A percentile compares a stretch with the other conserved stretches of the same genome.
These are phyloP conservation scores for Crithidia bombi DNA, from an alignment of 208 protist species.

Conservation along the genomic window DNA sequence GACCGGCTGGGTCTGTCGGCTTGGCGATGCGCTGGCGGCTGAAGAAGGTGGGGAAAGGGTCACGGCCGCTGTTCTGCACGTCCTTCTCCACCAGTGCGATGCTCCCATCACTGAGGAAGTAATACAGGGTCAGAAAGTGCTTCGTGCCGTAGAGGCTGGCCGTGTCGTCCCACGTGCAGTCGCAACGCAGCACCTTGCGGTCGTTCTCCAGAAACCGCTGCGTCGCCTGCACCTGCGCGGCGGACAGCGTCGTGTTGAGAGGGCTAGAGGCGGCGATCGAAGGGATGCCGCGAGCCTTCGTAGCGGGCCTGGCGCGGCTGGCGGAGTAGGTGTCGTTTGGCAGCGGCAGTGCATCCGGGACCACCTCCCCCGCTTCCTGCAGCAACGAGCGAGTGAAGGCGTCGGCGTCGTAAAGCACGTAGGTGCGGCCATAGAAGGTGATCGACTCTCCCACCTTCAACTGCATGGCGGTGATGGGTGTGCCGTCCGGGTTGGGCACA, in stretches of 20 bases:
- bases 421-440: constrained; percentile 94
- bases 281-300: constrained; percentile 77
- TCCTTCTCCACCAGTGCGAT: constrained; percentile 95
- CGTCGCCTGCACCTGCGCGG: constrained; percentile 86
- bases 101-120: constrained; percentile 97
- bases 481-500: constrained; percentile 76
- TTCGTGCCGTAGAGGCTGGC: constrained; percentile 88
- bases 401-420: constrained; percentile 94
- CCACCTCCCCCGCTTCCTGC: constrained; percentile 53
- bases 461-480: constrained; percentile 76
- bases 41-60: constrained; percentile 97
- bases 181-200: constrained; percentile 97
- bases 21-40: constrained; percentile 89
- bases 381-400: constrained; percentile 94
- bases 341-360: constrained; percentile 49
- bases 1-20: constrained; percentile 59
- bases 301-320: constrained; percentile 43
- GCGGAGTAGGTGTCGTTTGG: constrained; percentile 83
- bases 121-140: constrained; percentile 95
- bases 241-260: constrained; percentile 71
- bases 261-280: constrained; percentile 77
- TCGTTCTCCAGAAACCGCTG: constrained; percentile 96
- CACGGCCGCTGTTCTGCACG: constrained; percentile 95
- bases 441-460: constrained; percentile 91
- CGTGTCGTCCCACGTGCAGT: constrained; percentile 95